Evolutionary conservation across 2,329 filamentous ascomycete genomes (phyloP).

Genomic region (Zasmidium cellare): DNA sequence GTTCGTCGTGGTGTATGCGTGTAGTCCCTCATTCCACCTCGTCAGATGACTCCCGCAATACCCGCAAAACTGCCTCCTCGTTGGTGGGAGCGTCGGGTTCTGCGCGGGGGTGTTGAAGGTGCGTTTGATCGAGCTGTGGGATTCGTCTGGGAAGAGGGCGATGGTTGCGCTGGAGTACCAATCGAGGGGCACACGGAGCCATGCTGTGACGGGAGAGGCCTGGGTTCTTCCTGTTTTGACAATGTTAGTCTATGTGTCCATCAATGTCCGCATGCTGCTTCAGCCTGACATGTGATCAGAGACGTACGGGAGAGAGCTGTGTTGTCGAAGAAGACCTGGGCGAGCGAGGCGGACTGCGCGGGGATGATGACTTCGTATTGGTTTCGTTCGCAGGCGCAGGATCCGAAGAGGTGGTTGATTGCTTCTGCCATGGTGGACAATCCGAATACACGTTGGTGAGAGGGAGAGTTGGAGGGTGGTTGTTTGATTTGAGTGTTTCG

Average conservation of each 20-base stretch:
- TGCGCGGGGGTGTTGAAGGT: slow-evolving; percentile 49
- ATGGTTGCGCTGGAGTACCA: slow-evolving; percentile 79
- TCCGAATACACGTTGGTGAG: not conserved
- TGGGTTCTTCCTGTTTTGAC: slow-evolving; percentile 57
- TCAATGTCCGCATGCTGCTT: not conserved
- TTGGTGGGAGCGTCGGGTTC: slow-evolving; percentile 54
- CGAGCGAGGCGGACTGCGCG: slow-evolving; percentile 50
- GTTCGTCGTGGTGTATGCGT: slow-evolving; percentile 45
- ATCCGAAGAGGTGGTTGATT: slow-evolving; percentile 61
- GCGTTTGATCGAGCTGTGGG: slow-evolving; percentile 45
- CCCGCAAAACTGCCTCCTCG: slow-evolving; percentile 81
- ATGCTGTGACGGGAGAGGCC: slow-evolving; percentile 73
- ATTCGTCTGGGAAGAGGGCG: slow-evolving; percentile 76
- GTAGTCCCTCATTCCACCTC: slow-evolving; percentile 71
- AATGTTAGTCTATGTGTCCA: not conserved
- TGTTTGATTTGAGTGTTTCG: not conserved
- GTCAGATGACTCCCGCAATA: slow-evolving; percentile 86
- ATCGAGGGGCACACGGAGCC: slow-evolving; percentile 71
- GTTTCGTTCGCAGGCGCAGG: slow-evolving; percentile 84
- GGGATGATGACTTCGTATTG: slow-evolving; percentile 76
- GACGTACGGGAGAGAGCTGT: slow-evolving; percentile 69
- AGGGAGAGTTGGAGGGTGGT: not conserved
- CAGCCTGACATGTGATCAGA: not conserved
- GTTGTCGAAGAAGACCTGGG: slow-evolving; percentile 74
- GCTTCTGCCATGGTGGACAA: slow-evolving; percentile 15